Percentiles rank a stretch among this genome's conserved stretches.
Evolutionary conservation across 257 asterid species (phyloP).

Genomic region (Nicotiana sylvestris): DNA sequence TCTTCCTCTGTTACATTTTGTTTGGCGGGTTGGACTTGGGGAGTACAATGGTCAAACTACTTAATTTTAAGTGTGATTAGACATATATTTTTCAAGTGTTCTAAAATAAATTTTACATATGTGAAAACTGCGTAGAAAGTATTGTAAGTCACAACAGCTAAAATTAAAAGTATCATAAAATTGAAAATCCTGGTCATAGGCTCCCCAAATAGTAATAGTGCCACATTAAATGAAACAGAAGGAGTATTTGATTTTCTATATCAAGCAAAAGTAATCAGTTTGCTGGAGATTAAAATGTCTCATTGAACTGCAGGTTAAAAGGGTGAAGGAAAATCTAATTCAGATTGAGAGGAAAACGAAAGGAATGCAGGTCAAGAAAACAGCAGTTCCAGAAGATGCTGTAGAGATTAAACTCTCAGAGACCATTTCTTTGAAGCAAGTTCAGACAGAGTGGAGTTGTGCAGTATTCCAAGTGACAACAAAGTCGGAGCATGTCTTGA

Average conservation of each 20-base stretch:
- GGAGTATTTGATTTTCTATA: neutral
- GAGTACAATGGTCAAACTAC: too few species aligned
- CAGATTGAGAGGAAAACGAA: slow-evolving; percentile 4
- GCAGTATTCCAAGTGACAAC: slow-evolving; percentile 29
- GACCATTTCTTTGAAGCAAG: slow-evolving; percentile 7
- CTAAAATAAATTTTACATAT: too few species aligned
- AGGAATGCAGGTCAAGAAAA: slow-evolving; percentile 13
- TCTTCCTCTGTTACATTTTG: too few species aligned
- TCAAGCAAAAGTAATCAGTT: neutral
- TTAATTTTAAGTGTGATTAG: too few species aligned
- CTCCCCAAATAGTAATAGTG: too few species aligned
- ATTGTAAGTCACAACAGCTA: too few species aligned
- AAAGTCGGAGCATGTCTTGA: slow-evolving; percentile 19
- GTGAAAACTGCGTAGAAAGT: too few species aligned
- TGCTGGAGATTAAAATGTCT: neutral
- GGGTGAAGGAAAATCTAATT: neutral
- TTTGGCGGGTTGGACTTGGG: too few species aligned
- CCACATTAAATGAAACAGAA: too few species aligned
- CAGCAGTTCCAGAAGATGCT: slow-evolving; percentile 8
- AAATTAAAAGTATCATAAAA: too few species aligned
- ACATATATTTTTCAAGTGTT: too few species aligned
- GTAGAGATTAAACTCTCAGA: neutral
- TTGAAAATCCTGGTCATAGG: too few species aligned
- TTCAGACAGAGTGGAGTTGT: slow-evolving; percentile 36
- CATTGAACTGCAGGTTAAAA: neutral